Base-by-base conservation (phyloP, 129 eudicot genomes). In the Apium graveolens region DNA sequence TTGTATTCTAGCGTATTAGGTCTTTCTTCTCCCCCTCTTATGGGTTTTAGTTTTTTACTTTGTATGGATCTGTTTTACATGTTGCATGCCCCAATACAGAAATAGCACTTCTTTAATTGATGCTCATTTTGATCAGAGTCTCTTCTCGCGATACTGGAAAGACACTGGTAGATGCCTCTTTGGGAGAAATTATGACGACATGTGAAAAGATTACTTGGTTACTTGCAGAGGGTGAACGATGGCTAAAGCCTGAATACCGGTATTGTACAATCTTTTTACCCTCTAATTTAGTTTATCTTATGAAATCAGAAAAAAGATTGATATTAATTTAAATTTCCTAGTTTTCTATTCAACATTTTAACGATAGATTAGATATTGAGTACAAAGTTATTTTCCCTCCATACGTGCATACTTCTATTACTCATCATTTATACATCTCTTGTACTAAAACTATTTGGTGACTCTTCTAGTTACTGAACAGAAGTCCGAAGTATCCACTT, bases 141-240 rank as follows among this genome's bases (percentile, higher is more conserved):
- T 95, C 98, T 75, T 95, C 98, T 68, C 98, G 97, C 68, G 98
- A 95, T 79, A 95, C 98, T 77, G 98, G 98, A 87, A 95, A 95
- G 91, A 95, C 98, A 71, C 89, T 91, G 96, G 87, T 90, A 77
- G 98, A 95, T 90, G 98, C 98, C 55, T 95, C 98, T 57, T 79
- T 93, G 87, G 98, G 98, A 51, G 98, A 93, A 84, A 93, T 93
- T 78, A 95, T 95, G 98, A 95, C 98, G 5, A 95, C 98, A n/a
- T 95, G 97, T 82, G 98, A 95, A 82, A 95, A 95, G 86, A 85
- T 95, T 83, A 87, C 92, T 75, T 95, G 98, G 97, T 94, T 95
- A 86, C 88, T 95, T 72, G 87, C 97, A 43, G 97, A 95, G 86
- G 98, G 98, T 78, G 98, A 95, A 82, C 87, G 85, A 82, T 95